Percentiles rank a stretch among this genome's conserved stretches.
phyloP scores from a whole-genome alignment of 139 green algal genomes.

The Tetratostichococcus sp. region DNA sequence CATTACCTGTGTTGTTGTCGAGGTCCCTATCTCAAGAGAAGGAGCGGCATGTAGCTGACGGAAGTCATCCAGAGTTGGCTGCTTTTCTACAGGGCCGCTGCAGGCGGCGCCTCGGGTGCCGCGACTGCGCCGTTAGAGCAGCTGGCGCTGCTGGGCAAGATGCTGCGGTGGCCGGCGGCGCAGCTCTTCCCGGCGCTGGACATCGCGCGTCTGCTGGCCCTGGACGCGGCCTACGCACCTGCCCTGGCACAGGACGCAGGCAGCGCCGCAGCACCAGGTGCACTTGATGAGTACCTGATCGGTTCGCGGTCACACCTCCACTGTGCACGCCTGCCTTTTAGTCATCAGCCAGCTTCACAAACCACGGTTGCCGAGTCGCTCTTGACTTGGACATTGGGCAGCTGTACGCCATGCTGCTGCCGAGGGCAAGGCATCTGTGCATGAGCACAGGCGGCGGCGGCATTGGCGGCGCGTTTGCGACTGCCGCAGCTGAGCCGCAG shows the following conservation, averaged over 20 bases:
- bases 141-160: slow-evolving; percentile 30
- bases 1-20: no score
- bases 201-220: slow-evolving; percentile 50
- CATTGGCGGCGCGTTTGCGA: slow-evolving; percentile 32
- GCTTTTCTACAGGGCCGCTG: no score
- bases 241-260: slow-evolving; percentile 15
- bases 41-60: no score
- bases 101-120: background rate
- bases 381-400: no score
- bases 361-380: no score
- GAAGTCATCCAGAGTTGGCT: no score
- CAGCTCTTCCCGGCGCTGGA: slow-evolving; percentile 74
- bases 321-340: no score
- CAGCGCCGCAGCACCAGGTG: background rate
- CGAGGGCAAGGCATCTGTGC: background rate
- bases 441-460: slow-evolving; percentile 6
- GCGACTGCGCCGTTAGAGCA: background rate
- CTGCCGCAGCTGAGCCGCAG: slow-evolving; percentile 17
- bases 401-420: no score
- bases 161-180: slow-evolving; percentile 62
- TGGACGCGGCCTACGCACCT: slow-evolving; percentile 24
- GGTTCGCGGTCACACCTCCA: no score
- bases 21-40: no score
- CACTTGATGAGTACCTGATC: background rate
- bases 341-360: no score